A percentile compares a stretch with the other conserved stretches of the same genome.
Evolutionary conservation across 805 yeast species (phyloP).

Genomic region (Kluyveromyces wickerhamii): DNA sequence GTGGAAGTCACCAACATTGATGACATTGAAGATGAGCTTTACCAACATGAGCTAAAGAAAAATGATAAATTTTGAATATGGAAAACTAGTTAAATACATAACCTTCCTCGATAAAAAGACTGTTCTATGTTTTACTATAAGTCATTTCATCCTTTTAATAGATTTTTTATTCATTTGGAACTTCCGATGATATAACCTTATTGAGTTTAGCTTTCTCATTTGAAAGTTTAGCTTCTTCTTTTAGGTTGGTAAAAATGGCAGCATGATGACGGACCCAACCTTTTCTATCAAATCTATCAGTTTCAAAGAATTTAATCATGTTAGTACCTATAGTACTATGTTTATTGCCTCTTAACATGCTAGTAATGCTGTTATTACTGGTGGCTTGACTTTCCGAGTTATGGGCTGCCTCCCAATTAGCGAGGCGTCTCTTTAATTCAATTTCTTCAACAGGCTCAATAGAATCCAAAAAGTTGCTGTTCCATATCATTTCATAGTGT

Average conservation of each 20-base stretch:
- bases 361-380: conserved; percentile 18
- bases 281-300: conserved; percentile 39
- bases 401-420: conserved; percentile 55
- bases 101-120: too few relatives aligned
- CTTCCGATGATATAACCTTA: not conserved
- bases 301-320: conserved; percentile 31
- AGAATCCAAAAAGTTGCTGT: conserved; percentile 67
- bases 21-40: too few relatives aligned
- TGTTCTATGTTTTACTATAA: too few relatives aligned
- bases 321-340: conserved; percentile 34
- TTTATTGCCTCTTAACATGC: conserved; percentile 31
- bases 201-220: conserved; percentile 9
- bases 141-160: too few relatives aligned
- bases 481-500: conserved; percentile 70
- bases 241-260: conserved; percentile 34
- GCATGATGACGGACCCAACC: conserved; percentile 37
- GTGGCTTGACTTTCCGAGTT: conserved; percentile 14
- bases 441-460: conserved; percentile 51
- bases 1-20: too few relatives aligned
- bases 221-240: conserved; percentile 31
- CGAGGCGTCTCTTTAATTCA: conserved; percentile 46
- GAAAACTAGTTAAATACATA: too few relatives aligned
- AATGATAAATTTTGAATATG: too few relatives aligned
- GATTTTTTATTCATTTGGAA: too few relatives aligned
- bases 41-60: too few relatives aligned